phyloP scores from a whole-genome alignment of 2,329 filamentous ascomycete species.

The Cercospora beticola region DNA sequence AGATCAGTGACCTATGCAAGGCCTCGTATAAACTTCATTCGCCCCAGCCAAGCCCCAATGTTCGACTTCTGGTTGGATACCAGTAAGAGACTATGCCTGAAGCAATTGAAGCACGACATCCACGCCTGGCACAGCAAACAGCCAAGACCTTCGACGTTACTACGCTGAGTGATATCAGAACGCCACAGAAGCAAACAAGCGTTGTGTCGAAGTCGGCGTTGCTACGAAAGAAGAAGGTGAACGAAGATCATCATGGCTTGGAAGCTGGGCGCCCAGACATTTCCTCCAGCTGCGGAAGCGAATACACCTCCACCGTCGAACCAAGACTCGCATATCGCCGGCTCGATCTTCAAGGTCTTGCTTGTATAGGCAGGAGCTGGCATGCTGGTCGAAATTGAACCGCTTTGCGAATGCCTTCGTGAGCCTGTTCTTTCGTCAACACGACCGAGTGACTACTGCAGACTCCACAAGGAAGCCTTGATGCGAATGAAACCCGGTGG shows the following conservation, averaged over 20 bases:
- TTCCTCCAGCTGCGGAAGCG: not conserved
- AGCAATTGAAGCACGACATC: slow-evolving; percentile 3
- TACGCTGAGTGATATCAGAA: slow-evolving; percentile 15
- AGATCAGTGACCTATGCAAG: not conserved
- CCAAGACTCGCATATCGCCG: slow-evolving; percentile 18
- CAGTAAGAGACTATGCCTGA: not conserved
- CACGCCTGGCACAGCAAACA: not conserved
- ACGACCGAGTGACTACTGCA: not conserved
- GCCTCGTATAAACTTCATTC: not conserved
- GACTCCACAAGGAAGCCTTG: not conserved
- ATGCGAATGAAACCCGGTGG: not conserved
- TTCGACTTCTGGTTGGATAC: slow-evolving; percentile 8
- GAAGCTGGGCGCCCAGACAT: slow-evolving; percentile 11
- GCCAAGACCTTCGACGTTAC: slow-evolving; percentile 13
- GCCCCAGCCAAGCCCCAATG: not conserved
- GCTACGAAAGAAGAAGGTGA: slow-evolving; percentile 9
- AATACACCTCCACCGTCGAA: slow-evolving; percentile 7
- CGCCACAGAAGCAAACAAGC: slow-evolving; percentile 13
- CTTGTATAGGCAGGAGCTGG: slow-evolving; percentile 13
- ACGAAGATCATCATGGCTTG: slow-evolving; percentile 11
- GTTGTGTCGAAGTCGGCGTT: not conserved
- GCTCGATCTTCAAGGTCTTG: slow-evolving; percentile 4
- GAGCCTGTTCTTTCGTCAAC: not conserved
- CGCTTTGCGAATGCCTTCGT: not conserved
- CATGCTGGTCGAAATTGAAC: not conserved